Evolutionary conservation across 306 rosid species (phyloP), one percentile per base, ranked within the genome.

Genomic region (Lithocarpus polystachyus): DNA sequence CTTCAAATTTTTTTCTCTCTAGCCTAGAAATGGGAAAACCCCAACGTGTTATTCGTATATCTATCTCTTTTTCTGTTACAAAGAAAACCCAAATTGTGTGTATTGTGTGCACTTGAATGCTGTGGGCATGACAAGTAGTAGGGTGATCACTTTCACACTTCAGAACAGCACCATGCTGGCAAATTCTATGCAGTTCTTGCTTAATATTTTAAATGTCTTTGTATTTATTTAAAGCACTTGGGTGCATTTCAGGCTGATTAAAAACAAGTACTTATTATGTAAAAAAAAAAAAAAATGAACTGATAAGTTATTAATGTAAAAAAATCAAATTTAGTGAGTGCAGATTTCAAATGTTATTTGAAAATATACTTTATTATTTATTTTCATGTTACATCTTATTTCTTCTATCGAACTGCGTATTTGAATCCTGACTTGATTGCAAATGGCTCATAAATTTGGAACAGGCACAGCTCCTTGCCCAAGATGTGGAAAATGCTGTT

Each of bases 381-480:
- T 35, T 67, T 19, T 35, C 0, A 64, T 28, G n/a, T 17, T 64
- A 7, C 40, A 28, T 64, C 12, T 17, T 62, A 29, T 62, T 64
- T 28, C 9, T 64, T 11, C 70, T 29, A 17, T 60, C 2, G 13
- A 22, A 24, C n/a, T 5, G 12, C 6, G 11, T 14, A 26, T 62
- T 37, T 62, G n/a, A 26, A 62, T 14, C 5, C n/a, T 22, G 40
- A 75, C 79, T 77, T 73, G 75, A 48, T 67, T 81, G 31, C 78
- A 23, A 57, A 78, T 17, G 68, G 57, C 78, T 55, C 77, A 67
- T 64, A 62, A 75, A 77, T 71, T 77, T 83, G 75, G 70, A 80
- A 78, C 96, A 95, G 99, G 97, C 97, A 69, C 97, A 93, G 84
- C 98, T 95, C 80, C 93, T 93, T 6, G 96, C 94, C 7, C 96